Conservation (phyloP, 2,329 filamentous ascomycete genomes). For the Hypoxylon sp. region DNA sequence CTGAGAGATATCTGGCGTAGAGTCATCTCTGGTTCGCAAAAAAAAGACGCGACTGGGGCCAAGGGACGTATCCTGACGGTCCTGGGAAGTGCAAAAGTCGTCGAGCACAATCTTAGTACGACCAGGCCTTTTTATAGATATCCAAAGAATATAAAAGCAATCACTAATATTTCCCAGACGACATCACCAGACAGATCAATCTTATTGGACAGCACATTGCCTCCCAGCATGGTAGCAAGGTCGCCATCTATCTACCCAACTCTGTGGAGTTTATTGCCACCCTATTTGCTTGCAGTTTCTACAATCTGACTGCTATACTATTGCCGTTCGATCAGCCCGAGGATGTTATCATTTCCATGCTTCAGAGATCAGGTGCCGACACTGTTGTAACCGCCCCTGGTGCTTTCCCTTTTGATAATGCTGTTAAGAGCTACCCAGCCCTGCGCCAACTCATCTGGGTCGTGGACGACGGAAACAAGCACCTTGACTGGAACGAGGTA, state of each 20-base stretch:
- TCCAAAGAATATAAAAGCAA: conserved; percentile 29
- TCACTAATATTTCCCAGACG: conserved; percentile 59
- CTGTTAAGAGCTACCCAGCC: conserved; percentile 75
- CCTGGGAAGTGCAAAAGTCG: conserved; percentile 77
- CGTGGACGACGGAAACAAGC: conserved; percentile 87
- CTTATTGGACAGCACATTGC: conserved; percentile 83
- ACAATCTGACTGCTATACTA: conserved; percentile 85
- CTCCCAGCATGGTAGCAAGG: conserved; percentile 76
- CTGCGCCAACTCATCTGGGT: conserved; percentile 90
- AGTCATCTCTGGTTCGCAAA: conserved; percentile 72
- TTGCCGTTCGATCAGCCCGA: conserved; percentile 84
- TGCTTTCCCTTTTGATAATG: conserved; percentile 81
- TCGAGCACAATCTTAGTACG: conserved; percentile 76
- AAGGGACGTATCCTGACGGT: conserved; percentile 83
- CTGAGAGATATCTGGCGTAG: conserved; percentile 90
- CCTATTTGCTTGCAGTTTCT: conserved; percentile 91
- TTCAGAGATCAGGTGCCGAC: conserved; percentile 80
- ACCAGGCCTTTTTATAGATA: conserved; percentile 3
- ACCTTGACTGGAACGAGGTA: conserved; percentile 95
- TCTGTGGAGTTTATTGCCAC: conserved; percentile 86
- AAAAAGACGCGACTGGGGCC: conserved; percentile 71
- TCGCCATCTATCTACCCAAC: conserved; percentile 93
- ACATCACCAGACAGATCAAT: conserved; percentile 87
- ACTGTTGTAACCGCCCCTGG: conserved; percentile 87
- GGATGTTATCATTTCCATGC: conserved; percentile 75